Percentiles rank a stretch among this genome's conserved stretches.
Evolutionary conservation across 768 basidiomycete genomes (phyloP).

Genomic region (Russula brevipes): DNA sequence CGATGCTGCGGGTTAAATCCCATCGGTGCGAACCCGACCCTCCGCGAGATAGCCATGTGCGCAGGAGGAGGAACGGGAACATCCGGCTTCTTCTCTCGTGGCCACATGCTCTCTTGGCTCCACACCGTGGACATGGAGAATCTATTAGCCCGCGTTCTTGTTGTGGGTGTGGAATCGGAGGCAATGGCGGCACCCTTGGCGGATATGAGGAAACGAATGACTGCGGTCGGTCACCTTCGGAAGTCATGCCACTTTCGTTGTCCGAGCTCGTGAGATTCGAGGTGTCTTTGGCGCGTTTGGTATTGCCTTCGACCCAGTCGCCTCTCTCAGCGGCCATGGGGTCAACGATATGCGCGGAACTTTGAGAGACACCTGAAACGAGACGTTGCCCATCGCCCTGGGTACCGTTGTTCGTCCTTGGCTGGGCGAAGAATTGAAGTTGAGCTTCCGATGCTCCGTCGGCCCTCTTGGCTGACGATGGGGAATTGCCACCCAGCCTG

Average conservation of each 20-base stretch:
- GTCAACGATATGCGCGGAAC: not conserved
- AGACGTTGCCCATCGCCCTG: not conserved
- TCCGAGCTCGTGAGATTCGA: not conserved
- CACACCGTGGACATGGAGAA: slow-evolving; percentile 16
- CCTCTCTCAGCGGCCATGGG: not conserved
- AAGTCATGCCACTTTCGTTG: not conserved
- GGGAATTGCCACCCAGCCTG: slow-evolving; percentile 11
- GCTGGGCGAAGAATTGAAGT: not conserved
- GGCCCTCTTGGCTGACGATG: not conserved
- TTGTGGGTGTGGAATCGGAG: no score
- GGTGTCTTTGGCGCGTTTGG: not conserved
- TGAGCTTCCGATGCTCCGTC: not conserved
- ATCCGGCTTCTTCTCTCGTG: slow-evolving; percentile 6
- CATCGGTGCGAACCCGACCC: no score
- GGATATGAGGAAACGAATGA: not conserved
- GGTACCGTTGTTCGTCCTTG: not conserved
- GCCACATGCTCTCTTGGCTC: slow-evolving; percentile 23
- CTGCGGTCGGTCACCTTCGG: not conserved
- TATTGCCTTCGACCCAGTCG: not conserved
- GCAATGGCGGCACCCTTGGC: no score
- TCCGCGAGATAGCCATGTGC: no score
- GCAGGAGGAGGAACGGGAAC: slow-evolving; percentile 7
- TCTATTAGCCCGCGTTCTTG: not conserved
- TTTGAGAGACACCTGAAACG: not conserved
- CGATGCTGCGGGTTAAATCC: no score